Evolutionary conservation across 1,284 basidiomycete genomes (phyloP).

Genomic region (Cryptococcus sp.): DNA sequence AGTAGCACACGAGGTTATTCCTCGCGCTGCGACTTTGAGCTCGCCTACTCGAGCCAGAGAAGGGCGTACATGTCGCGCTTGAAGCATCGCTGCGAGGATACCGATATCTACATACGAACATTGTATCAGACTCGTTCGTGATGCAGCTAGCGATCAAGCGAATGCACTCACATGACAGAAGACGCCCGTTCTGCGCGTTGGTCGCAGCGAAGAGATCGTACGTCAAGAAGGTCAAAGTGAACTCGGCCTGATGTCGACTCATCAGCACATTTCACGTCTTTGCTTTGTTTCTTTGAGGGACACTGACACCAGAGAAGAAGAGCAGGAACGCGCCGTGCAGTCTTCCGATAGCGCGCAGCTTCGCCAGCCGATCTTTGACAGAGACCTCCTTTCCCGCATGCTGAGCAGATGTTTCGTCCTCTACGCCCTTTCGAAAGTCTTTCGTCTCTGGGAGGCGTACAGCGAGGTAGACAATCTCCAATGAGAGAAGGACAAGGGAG

Average conservation of each 20-base stretch:
- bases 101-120: constrained; percentile 61
- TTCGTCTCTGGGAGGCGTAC: constrained; percentile 66
- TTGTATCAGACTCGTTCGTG: background rate
- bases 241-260: constrained; percentile 64
- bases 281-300: background rate
- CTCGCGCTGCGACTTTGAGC: constrained; percentile 72
- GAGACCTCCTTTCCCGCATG: constrained; percentile 33
- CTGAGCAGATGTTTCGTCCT: constrained; percentile 7
- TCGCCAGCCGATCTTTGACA: constrained; percentile 28
- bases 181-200: constrained; percentile 82
- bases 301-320: constrained; percentile 69
- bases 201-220: constrained; percentile 76
- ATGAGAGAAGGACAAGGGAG: constrained; percentile 66
- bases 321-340: constrained; percentile 81
- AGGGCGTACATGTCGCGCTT: constrained; percentile 82
- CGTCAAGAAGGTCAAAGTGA: constrained; percentile 86
- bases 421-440: constrained; percentile 14
- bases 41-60: constrained; percentile 66
- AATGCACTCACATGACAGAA: constrained; percentile 62
- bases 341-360: constrained; percentile 57
- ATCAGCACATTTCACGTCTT: background rate
- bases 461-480: constrained; percentile 72
- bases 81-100: constrained; percentile 78
- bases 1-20: constrained; percentile 68
- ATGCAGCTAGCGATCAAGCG: background rate